Evolutionary conservation across 2,329 filamentous ascomycete genomes (phyloP).

Genomic region (Sclerotinia borealis): DNA sequence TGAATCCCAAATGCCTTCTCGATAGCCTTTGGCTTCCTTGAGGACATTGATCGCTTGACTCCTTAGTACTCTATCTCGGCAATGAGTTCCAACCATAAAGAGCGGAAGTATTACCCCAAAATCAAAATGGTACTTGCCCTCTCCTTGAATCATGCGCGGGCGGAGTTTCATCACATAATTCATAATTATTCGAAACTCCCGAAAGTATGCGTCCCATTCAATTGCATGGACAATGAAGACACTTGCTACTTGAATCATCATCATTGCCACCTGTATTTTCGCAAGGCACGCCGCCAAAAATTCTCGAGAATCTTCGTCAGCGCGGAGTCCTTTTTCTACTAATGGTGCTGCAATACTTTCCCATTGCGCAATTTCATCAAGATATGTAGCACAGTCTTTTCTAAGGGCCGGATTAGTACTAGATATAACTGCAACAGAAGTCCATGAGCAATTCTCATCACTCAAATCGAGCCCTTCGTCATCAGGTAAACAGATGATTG

Average conservation of each 20-base stretch:
- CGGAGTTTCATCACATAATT: constrained; percentile 5
- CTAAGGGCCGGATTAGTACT: not conserved
- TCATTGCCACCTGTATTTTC: constrained; percentile 13
- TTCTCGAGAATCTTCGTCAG: not conserved
- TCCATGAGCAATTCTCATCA: constrained; percentile 2
- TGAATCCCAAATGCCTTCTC: constrained; percentile 19
- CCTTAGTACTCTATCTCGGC: constrained; percentile 12
- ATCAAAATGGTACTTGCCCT: constrained; percentile 15
- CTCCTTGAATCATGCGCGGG: not conserved
- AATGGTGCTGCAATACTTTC: constrained; percentile 7
- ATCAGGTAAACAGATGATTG: not conserved
- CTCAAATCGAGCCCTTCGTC: not conserved
- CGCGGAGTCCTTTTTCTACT: not conserved
- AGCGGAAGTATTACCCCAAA: constrained; percentile 15
- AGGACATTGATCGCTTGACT: constrained; percentile 11
- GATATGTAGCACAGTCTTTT: constrained; percentile 11
- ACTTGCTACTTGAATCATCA: constrained; percentile 5
- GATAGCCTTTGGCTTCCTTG: constrained; percentile 7
- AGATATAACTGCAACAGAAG: not conserved
- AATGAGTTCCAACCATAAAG: constrained; percentile 12
- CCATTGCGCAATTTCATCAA: constrained; percentile 14
- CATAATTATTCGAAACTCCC: constrained; percentile 13
- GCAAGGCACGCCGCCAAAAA: constrained; percentile 11
- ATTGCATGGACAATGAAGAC: constrained; percentile 10
- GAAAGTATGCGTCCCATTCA: constrained; percentile 11